A percentile compares a stretch with the other conserved stretches of the same genome.
Conservation (phyloP, 2,329 filamentous ascomycete genomes). For the Bisporella sp. region DNA sequence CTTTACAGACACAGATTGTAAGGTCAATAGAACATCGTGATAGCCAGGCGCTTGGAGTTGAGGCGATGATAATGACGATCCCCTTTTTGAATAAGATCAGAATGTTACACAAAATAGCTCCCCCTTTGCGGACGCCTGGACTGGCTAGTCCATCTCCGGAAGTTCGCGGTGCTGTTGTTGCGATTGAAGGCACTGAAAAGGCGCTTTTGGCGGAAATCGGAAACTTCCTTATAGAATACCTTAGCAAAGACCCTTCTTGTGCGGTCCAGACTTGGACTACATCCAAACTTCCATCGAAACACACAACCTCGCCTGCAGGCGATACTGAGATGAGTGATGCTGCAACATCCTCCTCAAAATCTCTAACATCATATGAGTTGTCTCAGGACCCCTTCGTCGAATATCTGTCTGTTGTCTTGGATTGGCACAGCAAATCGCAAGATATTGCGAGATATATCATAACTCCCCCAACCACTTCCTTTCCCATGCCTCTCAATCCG, state of each 20-base stretch:
- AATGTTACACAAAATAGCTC: conserved; percentile 68
- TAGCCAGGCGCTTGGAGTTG: conserved; percentile 41
- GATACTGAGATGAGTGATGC: conserved; percentile 16
- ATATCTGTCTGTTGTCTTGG: conserved; percentile 62
- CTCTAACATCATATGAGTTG: neutral
- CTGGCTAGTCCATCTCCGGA: conserved; percentile 30
- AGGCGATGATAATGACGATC: conserved; percentile 70
- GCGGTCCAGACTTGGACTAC: conserved; percentile 22
- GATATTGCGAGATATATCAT: conserved; percentile 59
- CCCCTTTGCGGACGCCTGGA: conserved; percentile 45
- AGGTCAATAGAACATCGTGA: conserved; percentile 29
- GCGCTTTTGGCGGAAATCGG: conserved; percentile 50
- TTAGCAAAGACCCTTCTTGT: conserved; percentile 21
- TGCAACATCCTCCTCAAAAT: neutral
- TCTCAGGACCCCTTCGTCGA: conserved; percentile 36
- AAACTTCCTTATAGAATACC: conserved; percentile 43
- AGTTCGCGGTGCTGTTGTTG: conserved; percentile 71
- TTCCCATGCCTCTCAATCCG: neutral
- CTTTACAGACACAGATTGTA: conserved; percentile 26
- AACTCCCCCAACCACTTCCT: conserved; percentile 12
- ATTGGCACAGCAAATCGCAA: conserved; percentile 70
- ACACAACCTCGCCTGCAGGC: neutral
- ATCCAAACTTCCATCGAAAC: neutral
- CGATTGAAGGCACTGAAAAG: conserved; percentile 67
- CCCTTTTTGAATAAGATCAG: conserved; percentile 70